Evolutionary conservation across 805 yeast genomes (phyloP), one percentile per base, ranked within the genome.

Genomic region (Teunomyces stri): DNA sequence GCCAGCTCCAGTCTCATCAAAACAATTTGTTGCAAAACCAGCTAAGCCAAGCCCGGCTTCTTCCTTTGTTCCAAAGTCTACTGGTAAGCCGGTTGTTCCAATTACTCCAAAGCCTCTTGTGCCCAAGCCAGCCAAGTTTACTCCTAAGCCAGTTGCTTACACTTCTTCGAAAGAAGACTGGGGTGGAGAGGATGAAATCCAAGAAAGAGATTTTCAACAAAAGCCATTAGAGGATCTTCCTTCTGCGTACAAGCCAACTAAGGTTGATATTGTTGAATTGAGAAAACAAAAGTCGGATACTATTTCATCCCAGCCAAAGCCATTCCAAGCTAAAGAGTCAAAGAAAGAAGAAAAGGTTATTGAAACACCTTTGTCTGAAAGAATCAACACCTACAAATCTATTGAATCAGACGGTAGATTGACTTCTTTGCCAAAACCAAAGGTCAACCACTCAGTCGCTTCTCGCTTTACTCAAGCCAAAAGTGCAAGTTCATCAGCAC

Each of bases 171-270:
- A 55, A 13, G 68, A 60, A 33, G 91, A 79, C 49, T 87, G 92
- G 90, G 88, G 80, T 49, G 87, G 81, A 45, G 87, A 81, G 56
- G 78, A 75, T 47, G 84, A 78, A 58, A 65, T 78, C 39, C 73
- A 77, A 58, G 82, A 73, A 48, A 69, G 84, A 57, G 84, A 80
- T 54, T 78, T 80, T 53, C 52, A 64, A 7, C 57, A 74, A 49
- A 69, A 72, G 44, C 84, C 84, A 13, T 68, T 80, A 52, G 73
- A 76, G 50, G 71, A 71, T 47, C 75, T 76, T 13, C 81, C 85
- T 20, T 74, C 85, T 15, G 79, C 88, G n/a, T 82, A 83, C 63
- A 77, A 75, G 59, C 87, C 87, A 12, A 78, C 85, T 30, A 80
- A 81, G 58, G 87, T 82, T 35, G 77, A 84, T 56, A 77, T 82